Percentiles rank a stretch among this genome's conserved stretches.
Evolutionary conservation across 1,284 basidiomycete species (phyloP).

Genomic region (Irpex lacteus): DNA sequence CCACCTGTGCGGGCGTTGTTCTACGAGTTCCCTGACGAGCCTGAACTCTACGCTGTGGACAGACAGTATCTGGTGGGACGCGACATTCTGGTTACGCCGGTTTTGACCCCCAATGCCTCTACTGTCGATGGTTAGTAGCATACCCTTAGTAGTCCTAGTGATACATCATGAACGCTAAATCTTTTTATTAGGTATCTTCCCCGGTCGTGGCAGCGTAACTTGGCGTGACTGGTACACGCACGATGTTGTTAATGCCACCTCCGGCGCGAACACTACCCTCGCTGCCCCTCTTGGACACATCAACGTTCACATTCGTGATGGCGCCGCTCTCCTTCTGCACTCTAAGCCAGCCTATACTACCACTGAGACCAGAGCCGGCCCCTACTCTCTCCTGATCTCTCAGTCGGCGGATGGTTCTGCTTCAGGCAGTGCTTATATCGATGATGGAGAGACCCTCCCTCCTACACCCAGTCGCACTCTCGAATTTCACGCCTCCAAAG

Average conservation of each 20-base stretch:
- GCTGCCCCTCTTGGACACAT: conserved; percentile 63
- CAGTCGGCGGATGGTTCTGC: conserved; percentile 44
- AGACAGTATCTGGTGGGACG: conserved; percentile 70
- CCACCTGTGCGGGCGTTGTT: conserved; percentile 73
- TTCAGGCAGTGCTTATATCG: conserved; percentile 54
- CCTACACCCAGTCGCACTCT: conserved; percentile 46
- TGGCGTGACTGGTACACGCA: conserved; percentile 82
- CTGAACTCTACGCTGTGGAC: conserved; percentile 61
- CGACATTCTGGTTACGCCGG: conserved; percentile 73
- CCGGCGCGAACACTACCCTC: conserved; percentile 42
- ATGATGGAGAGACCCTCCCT: conserved; percentile 59
- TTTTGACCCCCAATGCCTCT: conserved; percentile 56
- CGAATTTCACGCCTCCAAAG: conserved; percentile 32
- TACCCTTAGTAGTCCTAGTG: neutral
- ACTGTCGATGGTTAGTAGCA: conserved; percentile 44
- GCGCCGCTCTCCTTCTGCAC: conserved; percentile 56
- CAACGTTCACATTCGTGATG: conserved; percentile 63
- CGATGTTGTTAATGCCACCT: conserved; percentile 39
- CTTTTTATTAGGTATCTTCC: conserved; percentile 47
- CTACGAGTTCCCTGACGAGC: conserved; percentile 73
- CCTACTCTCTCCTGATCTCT: conserved; percentile 55
- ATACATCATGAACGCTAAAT: neutral
- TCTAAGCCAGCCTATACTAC: conserved; percentile 54
- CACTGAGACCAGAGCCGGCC: conserved; percentile 50
- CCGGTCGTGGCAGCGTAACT: conserved; percentile 50